Base-by-base conservation (phyloP, 164 flowering plant species). In the Vitis riparia region DNA sequence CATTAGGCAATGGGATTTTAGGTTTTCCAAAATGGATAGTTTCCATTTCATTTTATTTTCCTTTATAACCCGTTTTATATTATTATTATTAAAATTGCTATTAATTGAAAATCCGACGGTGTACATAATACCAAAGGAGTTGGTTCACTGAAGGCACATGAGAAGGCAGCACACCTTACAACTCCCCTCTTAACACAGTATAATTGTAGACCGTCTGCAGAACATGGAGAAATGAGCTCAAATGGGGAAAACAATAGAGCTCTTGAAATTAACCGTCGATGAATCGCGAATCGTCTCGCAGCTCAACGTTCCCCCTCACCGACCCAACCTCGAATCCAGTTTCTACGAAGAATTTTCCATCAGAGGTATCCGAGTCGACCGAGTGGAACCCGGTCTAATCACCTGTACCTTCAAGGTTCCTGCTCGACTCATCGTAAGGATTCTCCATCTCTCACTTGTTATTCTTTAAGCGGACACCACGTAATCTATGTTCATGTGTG, bases 371-470 rank as follows among this genome's bases (percentile, higher is more conserved):
- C 84, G 81, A 65, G 87, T 90, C 52, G 89, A 87, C 75, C 87
- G 87, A 55, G 83, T 89, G 64, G 84, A 89, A 58, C 90, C 89
- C 7, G 92, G 91, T 8, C 51, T 80, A 68, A 68, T 93, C 70
- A 51, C 76, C 65, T 88, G 88, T 78, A 68, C 89, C 67, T 87
- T 89, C 91, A 85, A 67, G 63, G 93, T 89, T 53, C 97, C 96
- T 60, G 82, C 90, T 75, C 92, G 94, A 61, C 92, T 91, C 79
- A 75, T 84, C 51, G 95, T 93, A 81, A 80, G 88, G n/a, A 27
- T 11, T 30, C 66, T 19, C n/a, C 13, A 66, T 9, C 60, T 17
- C 56, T 51, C 3, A 1, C 19, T 11, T 32, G 51, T n/a, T 19
- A 13, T 63, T 37, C n/a, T 14, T 37, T 37, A 1, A 6, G 44